These are phyloP conservation scores for Penicillium sclerotigenum DNA, from an alignment of 2,329 filamentous ascomycete species.

Conservation along the genomic window DNA sequence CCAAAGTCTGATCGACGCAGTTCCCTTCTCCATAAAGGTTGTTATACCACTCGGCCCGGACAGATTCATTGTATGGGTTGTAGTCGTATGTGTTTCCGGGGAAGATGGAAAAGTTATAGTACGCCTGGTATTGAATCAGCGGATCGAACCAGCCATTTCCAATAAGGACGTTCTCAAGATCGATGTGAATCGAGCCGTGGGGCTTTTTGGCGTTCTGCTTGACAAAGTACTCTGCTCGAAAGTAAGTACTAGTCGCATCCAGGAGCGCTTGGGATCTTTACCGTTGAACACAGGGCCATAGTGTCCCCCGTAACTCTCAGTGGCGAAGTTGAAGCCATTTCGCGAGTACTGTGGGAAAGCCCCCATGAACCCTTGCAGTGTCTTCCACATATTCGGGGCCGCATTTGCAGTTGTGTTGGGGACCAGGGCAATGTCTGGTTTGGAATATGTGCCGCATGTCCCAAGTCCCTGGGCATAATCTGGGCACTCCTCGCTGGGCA, in stretches of 20 bases:
- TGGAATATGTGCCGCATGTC: conserved; percentile 1
- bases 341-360: conserved; percentile 54
- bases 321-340: conserved; percentile 48
- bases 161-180: conserved; percentile 34
- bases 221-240: background rate
- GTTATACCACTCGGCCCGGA: background rate
- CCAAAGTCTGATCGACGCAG: background rate
- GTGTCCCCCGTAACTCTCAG: background rate
- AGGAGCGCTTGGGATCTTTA: background rate
- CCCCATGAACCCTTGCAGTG: conserved; percentile 61
- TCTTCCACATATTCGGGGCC: conserved; percentile 60
- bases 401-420: conserved; percentile 53
- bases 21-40: conserved; percentile 2
- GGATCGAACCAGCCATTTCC: conserved; percentile 43
- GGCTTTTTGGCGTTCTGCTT: background rate
- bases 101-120: conserved; percentile 39
- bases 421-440: conserved; percentile 48
- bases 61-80: conserved; percentile 16
- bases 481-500: background rate
- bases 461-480: background rate
- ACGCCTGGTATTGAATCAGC: conserved; percentile 38
- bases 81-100: conserved; percentile 39
- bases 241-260: background rate
- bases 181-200: background rate
- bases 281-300: background rate